These are phyloP conservation scores for Venturia aucupariae DNA, from an alignment of 2,329 filamentous ascomycete genomes.

Conservation along the genomic window DNA sequence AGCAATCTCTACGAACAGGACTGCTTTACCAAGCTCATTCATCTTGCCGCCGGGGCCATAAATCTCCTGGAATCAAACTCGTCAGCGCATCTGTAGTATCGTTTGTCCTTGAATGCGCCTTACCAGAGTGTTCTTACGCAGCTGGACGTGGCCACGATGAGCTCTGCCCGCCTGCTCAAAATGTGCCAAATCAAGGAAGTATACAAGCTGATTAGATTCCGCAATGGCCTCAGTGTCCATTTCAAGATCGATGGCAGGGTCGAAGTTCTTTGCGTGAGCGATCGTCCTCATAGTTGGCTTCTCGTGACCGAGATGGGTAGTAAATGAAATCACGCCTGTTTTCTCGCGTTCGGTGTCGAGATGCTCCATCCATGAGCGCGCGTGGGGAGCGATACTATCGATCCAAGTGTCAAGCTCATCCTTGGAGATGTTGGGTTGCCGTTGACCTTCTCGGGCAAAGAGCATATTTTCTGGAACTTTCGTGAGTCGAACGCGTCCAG, in stretches of 20 bases:
- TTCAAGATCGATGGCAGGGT: neutral
- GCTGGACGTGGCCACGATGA: neutral
- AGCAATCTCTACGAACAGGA: neutral
- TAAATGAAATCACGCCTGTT: neutral
- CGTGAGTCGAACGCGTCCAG: neutral
- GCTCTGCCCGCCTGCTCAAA: neutral
- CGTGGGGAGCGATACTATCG: neutral
- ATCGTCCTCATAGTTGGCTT: neutral
- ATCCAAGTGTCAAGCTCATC: constrained; percentile 1
- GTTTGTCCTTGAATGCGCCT: neutral
- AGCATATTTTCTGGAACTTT: constrained; percentile 1
- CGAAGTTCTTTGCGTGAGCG: neutral
- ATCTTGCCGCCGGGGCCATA: neutral
- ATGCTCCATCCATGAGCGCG: constrained; percentile 1
- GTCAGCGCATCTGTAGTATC: neutral
- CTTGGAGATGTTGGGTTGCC: neutral
- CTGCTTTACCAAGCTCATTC: neutral
- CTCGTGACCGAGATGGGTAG: constrained; percentile 1
- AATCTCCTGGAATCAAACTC: neutral
- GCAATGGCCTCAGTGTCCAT: neutral
- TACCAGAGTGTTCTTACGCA: constrained; percentile 1
- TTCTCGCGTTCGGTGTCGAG: neutral
- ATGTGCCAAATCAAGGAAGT: constrained; percentile 1
- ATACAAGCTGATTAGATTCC: neutral
- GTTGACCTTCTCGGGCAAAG: neutral